Evolutionary conservation across 169 alveolate genomes (phyloP).

Genomic region (Pseudocohnilembus persalinus): DNA sequence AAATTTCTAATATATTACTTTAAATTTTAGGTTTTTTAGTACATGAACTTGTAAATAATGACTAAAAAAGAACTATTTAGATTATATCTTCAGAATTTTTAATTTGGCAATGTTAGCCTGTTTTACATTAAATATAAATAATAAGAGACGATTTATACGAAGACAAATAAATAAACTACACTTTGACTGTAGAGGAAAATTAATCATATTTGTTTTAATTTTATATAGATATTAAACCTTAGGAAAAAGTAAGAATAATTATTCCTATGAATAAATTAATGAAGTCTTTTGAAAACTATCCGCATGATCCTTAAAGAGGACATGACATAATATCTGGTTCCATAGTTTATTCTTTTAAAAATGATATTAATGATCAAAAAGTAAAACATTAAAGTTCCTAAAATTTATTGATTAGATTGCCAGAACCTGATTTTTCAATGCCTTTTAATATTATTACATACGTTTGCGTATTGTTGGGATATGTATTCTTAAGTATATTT

Average conservation of each 20-base stretch:
- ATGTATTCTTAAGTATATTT: slow-evolving; percentile 8
- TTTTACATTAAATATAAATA: neutral
- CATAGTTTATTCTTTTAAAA: slow-evolving; percentile 3
- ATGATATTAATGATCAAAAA: neutral
- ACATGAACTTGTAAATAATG: neutral
- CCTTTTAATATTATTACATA: slow-evolving; percentile 41
- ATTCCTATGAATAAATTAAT: slow-evolving; percentile 25
- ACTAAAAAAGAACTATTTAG: neutral
- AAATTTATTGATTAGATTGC: slow-evolving; percentile 9
- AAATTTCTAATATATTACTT: too few species aligned
- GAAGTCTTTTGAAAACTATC: slow-evolving; percentile 42
- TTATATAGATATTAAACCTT: neutral
- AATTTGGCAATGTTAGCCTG: slow-evolving; percentile 4
- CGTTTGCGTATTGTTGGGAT: slow-evolving; percentile 35
- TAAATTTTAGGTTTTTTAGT: too few species aligned
- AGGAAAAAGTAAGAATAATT: neutral
- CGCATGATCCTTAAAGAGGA: slow-evolving; percentile 50
- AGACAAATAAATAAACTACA: neutral
- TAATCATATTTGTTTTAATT: neutral
- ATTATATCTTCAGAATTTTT: neutral
- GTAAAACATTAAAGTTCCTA: neutral
- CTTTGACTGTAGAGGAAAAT: neutral
- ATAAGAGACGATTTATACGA: neutral
- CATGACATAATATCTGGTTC: slow-evolving; percentile 38
- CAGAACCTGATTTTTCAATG: slow-evolving; percentile 47